Evolutionary conservation across 306 rosid species (phyloP), one percentile per base, ranked within the genome.

Genomic region (Lotus japonicus): DNA sequence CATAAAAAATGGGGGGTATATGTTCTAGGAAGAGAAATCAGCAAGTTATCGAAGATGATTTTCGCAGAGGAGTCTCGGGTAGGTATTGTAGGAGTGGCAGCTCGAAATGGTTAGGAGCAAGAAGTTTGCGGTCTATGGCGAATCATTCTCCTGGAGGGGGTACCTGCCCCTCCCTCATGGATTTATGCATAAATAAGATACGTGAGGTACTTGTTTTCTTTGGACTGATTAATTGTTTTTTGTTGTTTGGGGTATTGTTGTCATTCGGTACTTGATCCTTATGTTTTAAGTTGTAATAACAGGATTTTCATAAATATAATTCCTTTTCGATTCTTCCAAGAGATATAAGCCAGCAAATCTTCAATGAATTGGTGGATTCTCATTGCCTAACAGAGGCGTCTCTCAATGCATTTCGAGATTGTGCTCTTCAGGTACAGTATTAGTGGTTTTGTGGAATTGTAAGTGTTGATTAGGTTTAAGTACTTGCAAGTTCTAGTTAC

Each of bases 11-110:
- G 95, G 95, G 95, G 64, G 84, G 95, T 41, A 74, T 88, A 11
- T 88, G 90, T 59, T 88, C 95, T 6, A 81, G 90, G 66, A 88
- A 88, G 85, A 82, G 90, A 79, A 76, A 76, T 67, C 89, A 80
- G 36, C 84, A 78, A 38, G 84, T 83, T 13, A 9, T 56, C 0
- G 88, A 85, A 64, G 81, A 76, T 52, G 84, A 39, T 28, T 36
- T 68, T 2, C 58, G 58, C 4, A 71, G 81, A 14, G 82, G 41
- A 5, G 71, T 69, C 35, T 69, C 87, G 0, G 68, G 82, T 45
- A 85, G 88, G 49, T 85, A 76, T 57, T 50, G 53, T 57, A 87
- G 74, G 79, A 81, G 76, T 74, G 70, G 58, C 57, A 85, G 88
- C 44, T 50, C 81, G 11, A 88, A 81, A 83, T 88, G 95, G 95